phyloP scores from a whole-genome alignment of 495 filamentous ascomycete genomes.

The Aspergillus indologenus region DNA sequence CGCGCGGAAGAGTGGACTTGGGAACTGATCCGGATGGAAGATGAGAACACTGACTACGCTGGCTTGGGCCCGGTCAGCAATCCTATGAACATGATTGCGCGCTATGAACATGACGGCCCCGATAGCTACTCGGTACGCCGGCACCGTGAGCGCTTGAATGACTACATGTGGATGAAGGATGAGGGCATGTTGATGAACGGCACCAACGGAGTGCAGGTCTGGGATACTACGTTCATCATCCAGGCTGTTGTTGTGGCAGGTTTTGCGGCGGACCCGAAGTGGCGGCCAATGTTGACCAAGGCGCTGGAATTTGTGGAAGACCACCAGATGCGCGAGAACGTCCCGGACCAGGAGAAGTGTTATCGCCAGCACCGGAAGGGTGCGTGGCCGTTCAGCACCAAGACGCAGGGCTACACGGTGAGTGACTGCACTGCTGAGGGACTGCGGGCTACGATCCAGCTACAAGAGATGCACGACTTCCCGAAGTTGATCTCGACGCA shows the following conservation, averaged over 20 bases:
- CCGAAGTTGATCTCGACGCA: constrained; percentile 69
- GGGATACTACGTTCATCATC: constrained; percentile 90
- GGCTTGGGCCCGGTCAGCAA: constrained; percentile 86
- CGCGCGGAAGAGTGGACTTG: constrained; percentile 73
- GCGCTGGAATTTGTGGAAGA: constrained; percentile 84
- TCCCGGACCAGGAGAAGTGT: constrained; percentile 70
- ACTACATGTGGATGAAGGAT: constrained; percentile 87
- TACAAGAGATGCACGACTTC: constrained; percentile 76
- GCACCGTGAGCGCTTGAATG: constrained; percentile 75
- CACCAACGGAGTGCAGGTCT: constrained; percentile 93
- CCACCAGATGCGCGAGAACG: constrained; percentile 87
- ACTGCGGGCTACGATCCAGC: constrained; percentile 78
- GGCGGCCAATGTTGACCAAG: constrained; percentile 77
- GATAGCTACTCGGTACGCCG: constrained; percentile 70
- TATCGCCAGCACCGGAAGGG: constrained; percentile 93
- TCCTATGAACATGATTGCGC: constrained; percentile 80
- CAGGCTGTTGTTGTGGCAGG: constrained; percentile 77
- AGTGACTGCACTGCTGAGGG: constrained; percentile 92
- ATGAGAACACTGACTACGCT: constrained; percentile 85
- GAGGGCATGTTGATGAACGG: constrained; percentile 95
- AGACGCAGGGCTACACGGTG: constrained; percentile 89
- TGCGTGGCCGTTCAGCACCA: constrained; percentile 92
- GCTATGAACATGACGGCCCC: constrained; percentile 80
- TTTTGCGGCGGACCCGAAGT: constrained; percentile 71
- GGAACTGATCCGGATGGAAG: constrained; percentile 80